phyloP scores from a whole-genome alignment of 805 yeast genomes.

The Kazachstania martiniae region DNA sequence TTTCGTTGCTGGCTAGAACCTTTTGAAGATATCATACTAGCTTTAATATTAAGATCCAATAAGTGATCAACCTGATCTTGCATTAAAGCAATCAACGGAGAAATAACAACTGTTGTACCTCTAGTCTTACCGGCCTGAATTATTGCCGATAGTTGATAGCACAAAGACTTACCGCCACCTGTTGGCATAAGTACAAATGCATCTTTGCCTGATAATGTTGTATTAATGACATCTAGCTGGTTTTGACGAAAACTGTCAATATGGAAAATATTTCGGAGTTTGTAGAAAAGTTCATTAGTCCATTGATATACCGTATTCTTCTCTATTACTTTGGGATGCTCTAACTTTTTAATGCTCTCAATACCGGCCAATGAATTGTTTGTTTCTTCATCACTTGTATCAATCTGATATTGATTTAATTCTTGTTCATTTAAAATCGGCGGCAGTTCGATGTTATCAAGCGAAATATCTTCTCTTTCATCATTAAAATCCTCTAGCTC shows the following conservation, averaged over 20 bases:
- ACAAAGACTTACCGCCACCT: slow-evolving; percentile 94
- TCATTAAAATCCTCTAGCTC: no score
- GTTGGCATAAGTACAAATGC: slow-evolving; percentile 97
- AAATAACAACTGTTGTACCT: slow-evolving; percentile 85
- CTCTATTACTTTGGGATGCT: neutral
- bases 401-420: no score
- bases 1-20: slow-evolving; percentile 53
- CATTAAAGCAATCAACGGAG: slow-evolving; percentile 93
- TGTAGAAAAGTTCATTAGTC: slow-evolving; percentile 55
- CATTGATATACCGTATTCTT: slow-evolving; percentile 32
- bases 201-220: slow-evolving; percentile 67
- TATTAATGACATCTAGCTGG: slow-evolving; percentile 78
- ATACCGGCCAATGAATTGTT: neutral
- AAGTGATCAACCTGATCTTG: slow-evolving; percentile 91
- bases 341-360: neutral
- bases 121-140: slow-evolving; percentile 59
- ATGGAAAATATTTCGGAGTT: slow-evolving; percentile 50
- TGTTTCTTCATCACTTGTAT: no score
- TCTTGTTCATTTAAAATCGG: no score
- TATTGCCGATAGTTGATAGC: slow-evolving; percentile 91
- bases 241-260: slow-evolving; percentile 62
- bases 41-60: slow-evolving; percentile 52
- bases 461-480: no score
- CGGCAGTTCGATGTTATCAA: no score
- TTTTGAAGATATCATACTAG: slow-evolving; percentile 82